Percentiles rank a stretch among this genome's conserved stretches.
Evolutionary conservation across 805 yeast species (phyloP).

Genomic region (Komagataella kurtzmanii): DNA sequence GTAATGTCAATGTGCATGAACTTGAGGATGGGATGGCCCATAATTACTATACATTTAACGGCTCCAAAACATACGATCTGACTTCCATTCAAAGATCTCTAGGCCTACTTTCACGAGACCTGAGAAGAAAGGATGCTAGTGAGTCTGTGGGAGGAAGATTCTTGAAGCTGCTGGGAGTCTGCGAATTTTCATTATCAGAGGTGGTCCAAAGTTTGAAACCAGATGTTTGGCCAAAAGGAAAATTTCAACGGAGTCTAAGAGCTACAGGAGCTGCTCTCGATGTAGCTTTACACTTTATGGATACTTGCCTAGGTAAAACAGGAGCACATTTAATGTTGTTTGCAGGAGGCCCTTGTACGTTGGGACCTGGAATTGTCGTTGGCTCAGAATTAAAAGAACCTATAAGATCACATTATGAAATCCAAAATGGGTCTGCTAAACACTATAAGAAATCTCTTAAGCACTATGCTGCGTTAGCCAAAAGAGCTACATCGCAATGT

Average conservation of each 20-base stretch:
- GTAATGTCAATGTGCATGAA: conserved; percentile 45
- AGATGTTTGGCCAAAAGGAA: conserved; percentile 34
- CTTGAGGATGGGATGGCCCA: conserved; percentile 21
- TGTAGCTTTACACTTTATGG: conserved; percentile 25
- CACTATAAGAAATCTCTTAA: conserved; percentile 28
- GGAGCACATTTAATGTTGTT: conserved; percentile 45
- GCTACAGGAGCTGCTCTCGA: conserved; percentile 50
- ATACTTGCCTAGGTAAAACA: conserved; percentile 25
- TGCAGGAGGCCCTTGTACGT: conserved; percentile 52
- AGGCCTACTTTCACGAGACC: conserved; percentile 26
- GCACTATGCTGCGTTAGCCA: conserved; percentile 37
- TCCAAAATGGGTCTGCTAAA: conserved; percentile 29
- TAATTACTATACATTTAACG: conserved; percentile 36
- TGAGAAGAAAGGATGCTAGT: conserved; percentile 9
- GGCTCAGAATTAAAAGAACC: conserved; percentile 44
- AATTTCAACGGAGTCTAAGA: conserved; percentile 34
- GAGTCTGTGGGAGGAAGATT: conserved; percentile 21
- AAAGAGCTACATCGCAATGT: conserved; percentile 32
- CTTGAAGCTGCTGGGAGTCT: conserved; percentile 31
- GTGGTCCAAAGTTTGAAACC: conserved; percentile 33
- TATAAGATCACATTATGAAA: conserved; percentile 53
- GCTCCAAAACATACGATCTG: conserved; percentile 33
- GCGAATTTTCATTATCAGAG: conserved; percentile 35
- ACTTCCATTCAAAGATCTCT: conserved; percentile 32
- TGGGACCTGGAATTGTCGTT: conserved; percentile 53